These are phyloP conservation scores for Cymbidium sinense DNA, from an alignment of 106 monocot genomes.

Conservation along the genomic window DNA sequence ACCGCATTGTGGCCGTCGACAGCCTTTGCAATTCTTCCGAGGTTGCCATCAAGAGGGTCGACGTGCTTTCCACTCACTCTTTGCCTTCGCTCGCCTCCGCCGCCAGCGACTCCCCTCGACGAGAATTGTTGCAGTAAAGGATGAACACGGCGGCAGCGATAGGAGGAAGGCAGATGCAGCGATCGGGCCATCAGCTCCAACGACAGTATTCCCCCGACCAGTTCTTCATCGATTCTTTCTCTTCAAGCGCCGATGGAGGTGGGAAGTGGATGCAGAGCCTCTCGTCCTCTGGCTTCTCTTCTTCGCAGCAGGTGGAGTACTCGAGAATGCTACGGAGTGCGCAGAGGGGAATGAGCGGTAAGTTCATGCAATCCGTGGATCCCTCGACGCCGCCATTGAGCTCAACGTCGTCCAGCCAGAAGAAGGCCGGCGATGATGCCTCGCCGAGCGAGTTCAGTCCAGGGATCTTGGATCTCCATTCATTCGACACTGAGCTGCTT, in stretches of 20 bases:
- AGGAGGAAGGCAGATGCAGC: slow-evolving; percentile 33
- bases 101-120: background rate
- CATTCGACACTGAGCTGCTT: slow-evolving; percentile 72
- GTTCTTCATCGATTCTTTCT: slow-evolving; percentile 29
- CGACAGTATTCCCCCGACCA: slow-evolving; percentile 55
- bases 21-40: too few relatives aligned
- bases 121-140: background rate
- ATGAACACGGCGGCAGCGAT: slow-evolving; percentile 31
- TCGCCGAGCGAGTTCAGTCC: slow-evolving; percentile 55
- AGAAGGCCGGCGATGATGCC: slow-evolving; percentile 33
- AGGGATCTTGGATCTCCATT: slow-evolving; percentile 74
- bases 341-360: slow-evolving; percentile 55
- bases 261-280: slow-evolving; percentile 42
- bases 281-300: slow-evolving; percentile 5
- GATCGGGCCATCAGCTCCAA: slow-evolving; percentile 39
- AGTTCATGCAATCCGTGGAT: slow-evolving; percentile 34
- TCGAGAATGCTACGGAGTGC: slow-evolving; percentile 59
- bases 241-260: slow-evolving; percentile 15
- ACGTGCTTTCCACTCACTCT: too few relatives aligned
- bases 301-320: slow-evolving; percentile 52
- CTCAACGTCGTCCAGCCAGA: slow-evolving; percentile 32
- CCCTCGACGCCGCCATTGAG: slow-evolving; percentile 24
- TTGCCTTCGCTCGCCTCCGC: background rate
- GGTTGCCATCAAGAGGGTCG: too few relatives aligned
- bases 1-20: too few relatives aligned